Evolutionary conservation across 2,329 filamentous ascomycete genomes (phyloP), one percentile per base, ranked within the genome.

Genomic region (Ascocoryne sarcoides): DNA sequence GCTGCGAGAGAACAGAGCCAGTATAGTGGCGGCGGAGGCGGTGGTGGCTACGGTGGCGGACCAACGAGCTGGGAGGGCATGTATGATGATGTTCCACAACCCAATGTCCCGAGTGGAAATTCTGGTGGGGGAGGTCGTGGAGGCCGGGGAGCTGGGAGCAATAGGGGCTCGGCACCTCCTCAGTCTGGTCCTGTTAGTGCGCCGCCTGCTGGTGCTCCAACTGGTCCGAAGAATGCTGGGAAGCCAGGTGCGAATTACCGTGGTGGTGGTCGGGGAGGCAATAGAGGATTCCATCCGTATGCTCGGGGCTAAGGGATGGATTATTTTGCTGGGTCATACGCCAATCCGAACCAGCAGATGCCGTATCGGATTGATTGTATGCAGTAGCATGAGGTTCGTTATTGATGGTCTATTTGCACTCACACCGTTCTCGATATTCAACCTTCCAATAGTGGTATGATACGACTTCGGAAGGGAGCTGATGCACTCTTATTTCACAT

Each of bases 1-100:
- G 63, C 61, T 17, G 40, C 40, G 28, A 51, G 56, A 28, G 55
- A 55, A 5, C 49, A 52, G 41, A 49, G 64, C 33, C 52, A 58
- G 23, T 54, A 57, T 30, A 32, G 36, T 32, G 46, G 45, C 20
- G 49, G 49, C 15, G 53, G 56, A 19, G 50, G 54, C 63, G 63
- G 56, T 56, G 63, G 40, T 61, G 70, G 60, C 55, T 72, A 65
- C 60, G 70, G 61, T 42, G 78, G 76, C 32, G 79, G 78, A 12
- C 82, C 83, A n/a, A 86, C 84, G 17, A 89, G 82, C 30, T 95
- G 89, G 88, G 90, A 96, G 62, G 90, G 90, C 56, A 95, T 95
- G 88, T 96, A 95, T 62, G 90, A 96, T 60, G 90, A 95, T 60
- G 85, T 89, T 2, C 89, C 88, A 12, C 86, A 90, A 59, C 86